Conservation (phyloP, 257 asterid species). For the Datura wrightii region DNA sequence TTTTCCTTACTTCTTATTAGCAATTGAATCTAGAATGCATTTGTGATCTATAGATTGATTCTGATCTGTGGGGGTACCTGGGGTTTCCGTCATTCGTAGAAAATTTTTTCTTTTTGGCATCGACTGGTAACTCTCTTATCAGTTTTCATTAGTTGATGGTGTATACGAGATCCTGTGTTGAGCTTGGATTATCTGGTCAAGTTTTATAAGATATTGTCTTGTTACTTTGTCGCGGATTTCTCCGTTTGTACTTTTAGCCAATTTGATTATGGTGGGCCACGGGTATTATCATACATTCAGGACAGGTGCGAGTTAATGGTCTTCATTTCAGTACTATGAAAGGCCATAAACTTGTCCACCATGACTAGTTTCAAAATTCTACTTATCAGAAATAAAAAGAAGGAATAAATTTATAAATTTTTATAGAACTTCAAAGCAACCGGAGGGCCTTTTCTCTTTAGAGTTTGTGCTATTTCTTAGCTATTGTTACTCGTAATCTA, state of each 20-base stretch:
- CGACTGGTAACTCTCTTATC: neutral
- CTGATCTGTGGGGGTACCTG: neutral
- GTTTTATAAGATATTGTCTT: neutral
- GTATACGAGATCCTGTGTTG: conserved; percentile 5
- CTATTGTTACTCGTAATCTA: neutral
- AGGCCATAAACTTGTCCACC: neutral
- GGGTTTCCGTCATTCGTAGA: neutral
- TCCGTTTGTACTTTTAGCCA: neutral
- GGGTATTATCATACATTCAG: neutral
- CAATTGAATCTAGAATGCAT: conserved; percentile 12
- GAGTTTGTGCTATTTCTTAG: neutral
- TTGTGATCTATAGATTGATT: conserved; percentile 1
- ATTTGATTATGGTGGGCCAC: neutral
- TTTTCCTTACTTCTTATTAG: neutral
- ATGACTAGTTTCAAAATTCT: neutral
- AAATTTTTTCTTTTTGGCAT: neutral
- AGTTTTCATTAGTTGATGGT: neutral
- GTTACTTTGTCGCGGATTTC: neutral
- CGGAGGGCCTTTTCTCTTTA: neutral
- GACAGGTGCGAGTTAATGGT: neutral
- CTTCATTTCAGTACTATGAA: neutral
- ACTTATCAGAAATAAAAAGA: neutral
- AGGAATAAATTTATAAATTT: neutral
- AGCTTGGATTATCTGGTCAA: conserved; percentile 24
- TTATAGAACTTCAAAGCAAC: neutral